Percentiles rank a stretch among this genome's conserved stretches.
These are phyloP conservation scores for Podospora pseudopauciseta DNA, from an alignment of 495 filamentous ascomycete species.

Conservation along the genomic window DNA sequence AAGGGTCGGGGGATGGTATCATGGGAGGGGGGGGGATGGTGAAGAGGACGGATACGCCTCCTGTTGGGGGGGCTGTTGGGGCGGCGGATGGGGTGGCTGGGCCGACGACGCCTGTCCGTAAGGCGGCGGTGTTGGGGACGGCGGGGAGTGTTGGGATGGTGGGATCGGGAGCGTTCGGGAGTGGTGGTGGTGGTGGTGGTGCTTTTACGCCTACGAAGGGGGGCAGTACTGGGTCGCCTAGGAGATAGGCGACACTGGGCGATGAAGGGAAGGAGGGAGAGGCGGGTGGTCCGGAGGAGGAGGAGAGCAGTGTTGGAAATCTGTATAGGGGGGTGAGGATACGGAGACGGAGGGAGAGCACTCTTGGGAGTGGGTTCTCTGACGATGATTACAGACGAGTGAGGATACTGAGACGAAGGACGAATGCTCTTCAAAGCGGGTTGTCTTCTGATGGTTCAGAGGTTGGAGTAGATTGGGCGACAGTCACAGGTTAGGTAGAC, in stretches of 20 bases:
- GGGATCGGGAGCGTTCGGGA: background rate
- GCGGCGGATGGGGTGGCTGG: slow-evolving; percentile 14
- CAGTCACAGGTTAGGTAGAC: too few species aligned
- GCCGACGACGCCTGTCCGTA: slow-evolving; percentile 5
- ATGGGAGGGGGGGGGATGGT: background rate
- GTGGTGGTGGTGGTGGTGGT: background rate
- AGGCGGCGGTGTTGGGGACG: slow-evolving; percentile 3
- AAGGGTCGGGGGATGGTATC: slow-evolving; percentile 3
- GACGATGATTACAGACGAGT: too few species aligned
- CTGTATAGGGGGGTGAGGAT: too few species aligned
- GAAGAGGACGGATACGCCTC: slow-evolving; percentile 30
- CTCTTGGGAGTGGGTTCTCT: too few species aligned
- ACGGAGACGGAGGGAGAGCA: too few species aligned
- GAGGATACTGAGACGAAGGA: too few species aligned
- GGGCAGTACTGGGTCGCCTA: background rate
- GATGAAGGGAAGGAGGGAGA: too few species aligned
- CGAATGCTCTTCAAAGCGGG: too few species aligned
- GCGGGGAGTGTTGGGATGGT: background rate
- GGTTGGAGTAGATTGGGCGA: too few species aligned
- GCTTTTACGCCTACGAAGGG: slow-evolving; percentile 18
- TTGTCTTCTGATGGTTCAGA: too few species aligned
- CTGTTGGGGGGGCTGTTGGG: slow-evolving; percentile 6
- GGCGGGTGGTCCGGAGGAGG: too few species aligned
- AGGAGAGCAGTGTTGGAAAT: too few species aligned
- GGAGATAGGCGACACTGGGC: background rate